Base-by-base conservation (phyloP, 495 filamentous ascomycete species). In the Penicillium waksmanii region DNA sequence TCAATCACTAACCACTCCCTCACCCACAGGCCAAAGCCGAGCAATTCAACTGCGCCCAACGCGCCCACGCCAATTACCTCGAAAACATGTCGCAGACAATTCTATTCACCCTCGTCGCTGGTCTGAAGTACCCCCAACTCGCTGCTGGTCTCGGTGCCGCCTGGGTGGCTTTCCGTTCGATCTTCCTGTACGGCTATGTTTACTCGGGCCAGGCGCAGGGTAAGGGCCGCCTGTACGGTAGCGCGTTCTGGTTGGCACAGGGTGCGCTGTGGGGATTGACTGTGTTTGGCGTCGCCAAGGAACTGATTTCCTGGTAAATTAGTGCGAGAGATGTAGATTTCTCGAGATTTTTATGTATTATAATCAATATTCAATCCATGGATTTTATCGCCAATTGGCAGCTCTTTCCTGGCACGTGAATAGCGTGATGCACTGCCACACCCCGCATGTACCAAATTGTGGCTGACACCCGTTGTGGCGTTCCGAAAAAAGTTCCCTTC, bases 11-110 rank as follows among this genome's bases (percentile, higher is more conserved):
- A 47, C 77, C 79, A 15, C 25, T 50, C 12, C 2, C 40, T 15
- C 34, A 18, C 42, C 42, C 33, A 44, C 65, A 80, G 75, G 55
- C 72, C 63, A 71, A 69, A 54, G 76, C 77, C 40, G 67, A 82
- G 49, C 59, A 76, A 46, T 87, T 87, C 77, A 87, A 87, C 69
- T 85, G 84, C 77, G 86, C 87, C 42, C 89, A 92, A 71, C 84
- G 89, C 53, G 85, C 89, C 5, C 89, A 93, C 76, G 67, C 73
- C 60, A 90, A 91, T 74, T 91, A 83, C 73, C 77, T 84, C 50
- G 89, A 93, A 73, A 88, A 88, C 68, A 70, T 84, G 17, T 65
- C 84, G 5, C 76, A 79, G 59, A 78, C 85, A 27, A 79, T 87
- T 75, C 68, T 90, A 35, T 78, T 75, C 42, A 78, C 76, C 33